phyloP scores from a whole-genome alignment of 2,329 filamentous ascomycete genomes.

The Alternaria alternata region DNA sequence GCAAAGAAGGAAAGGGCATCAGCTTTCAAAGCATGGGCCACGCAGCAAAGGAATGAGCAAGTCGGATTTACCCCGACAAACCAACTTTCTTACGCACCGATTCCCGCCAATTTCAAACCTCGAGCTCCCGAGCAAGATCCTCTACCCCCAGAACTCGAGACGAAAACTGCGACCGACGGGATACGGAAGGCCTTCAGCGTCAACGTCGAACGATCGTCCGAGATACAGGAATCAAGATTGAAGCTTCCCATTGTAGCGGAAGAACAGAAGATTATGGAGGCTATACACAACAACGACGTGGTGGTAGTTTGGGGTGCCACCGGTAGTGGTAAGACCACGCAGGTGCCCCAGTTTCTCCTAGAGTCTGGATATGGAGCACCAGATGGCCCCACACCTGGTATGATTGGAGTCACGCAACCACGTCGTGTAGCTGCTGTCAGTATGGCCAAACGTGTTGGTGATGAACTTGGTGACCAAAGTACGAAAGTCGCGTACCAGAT shows the following conservation, averaged over 20 bases:
- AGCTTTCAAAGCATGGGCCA: constrained; percentile 94
- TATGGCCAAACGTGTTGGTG: constrained; percentile 90
- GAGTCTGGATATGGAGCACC: constrained; percentile 89
- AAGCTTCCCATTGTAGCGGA: constrained; percentile 90
- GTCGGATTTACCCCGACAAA: constrained; percentile 70
- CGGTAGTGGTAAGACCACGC: constrained; percentile 96
- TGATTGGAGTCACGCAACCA: constrained; percentile 96
- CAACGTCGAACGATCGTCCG: constrained; percentile 70
- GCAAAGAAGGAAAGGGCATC: constrained; percentile 60
- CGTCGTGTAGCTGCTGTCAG: constrained; percentile 94
- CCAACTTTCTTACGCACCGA: constrained; percentile 48
- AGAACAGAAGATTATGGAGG: constrained; percentile 98
- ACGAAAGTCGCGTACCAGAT: constrained; percentile 87
- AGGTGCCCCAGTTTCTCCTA: constrained; percentile 94
- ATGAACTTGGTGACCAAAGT: constrained; percentile 82
- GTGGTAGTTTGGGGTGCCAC: constrained; percentile 95
- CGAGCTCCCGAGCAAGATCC: constrained; percentile 75
- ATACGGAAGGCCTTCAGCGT: constrained; percentile 80
- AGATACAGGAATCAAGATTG: constrained; percentile 80
- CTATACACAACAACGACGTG: constrained; percentile 88
- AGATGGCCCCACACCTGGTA: constrained; percentile 80
- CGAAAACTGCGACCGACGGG: constrained; percentile 62
- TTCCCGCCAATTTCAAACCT: constrained; percentile 71
- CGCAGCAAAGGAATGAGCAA: constrained; percentile 82
- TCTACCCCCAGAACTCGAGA: constrained; percentile 70